These are phyloP conservation scores for Aspergillus sp. DNA, from an alignment of 2,329 filamentous ascomycete genomes.

Conservation along the genomic window DNA sequence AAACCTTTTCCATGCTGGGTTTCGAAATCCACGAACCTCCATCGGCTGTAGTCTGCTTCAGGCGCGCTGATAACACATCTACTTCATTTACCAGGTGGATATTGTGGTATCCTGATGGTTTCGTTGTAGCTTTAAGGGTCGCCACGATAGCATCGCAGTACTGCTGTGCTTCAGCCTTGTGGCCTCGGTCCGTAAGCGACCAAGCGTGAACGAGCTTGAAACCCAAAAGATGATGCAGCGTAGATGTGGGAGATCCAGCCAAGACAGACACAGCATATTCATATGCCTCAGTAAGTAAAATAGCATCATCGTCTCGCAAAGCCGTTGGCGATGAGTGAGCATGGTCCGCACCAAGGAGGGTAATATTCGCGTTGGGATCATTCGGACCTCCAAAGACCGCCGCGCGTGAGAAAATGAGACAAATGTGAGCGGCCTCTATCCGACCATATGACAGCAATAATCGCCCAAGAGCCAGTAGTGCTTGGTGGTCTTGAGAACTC, in stretches of 20 bases:
- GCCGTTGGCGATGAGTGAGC: conserved; percentile 68
- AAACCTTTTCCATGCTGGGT: conserved; percentile 93
- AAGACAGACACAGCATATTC: conserved; percentile 82
- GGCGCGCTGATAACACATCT: conserved; percentile 77
- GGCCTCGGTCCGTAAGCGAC: conserved; percentile 78
- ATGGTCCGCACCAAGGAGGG: conserved; percentile 84
- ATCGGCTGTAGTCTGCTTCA: conserved; percentile 84
- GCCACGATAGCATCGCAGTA: conserved; percentile 85
- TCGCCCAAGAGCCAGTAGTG: conserved; percentile 75
- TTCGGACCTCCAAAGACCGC: conserved; percentile 79
- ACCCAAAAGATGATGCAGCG: conserved; percentile 77
- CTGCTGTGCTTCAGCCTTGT: conserved; percentile 76
- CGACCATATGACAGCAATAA: conserved; percentile 83
- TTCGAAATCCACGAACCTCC: conserved; percentile 87
- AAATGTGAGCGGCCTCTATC: conserved; percentile 88
- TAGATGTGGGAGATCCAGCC: conserved; percentile 54
- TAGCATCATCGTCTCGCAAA: conserved; percentile 75
- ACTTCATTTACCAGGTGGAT: conserved; percentile 69
- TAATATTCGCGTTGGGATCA: conserved; percentile 74
- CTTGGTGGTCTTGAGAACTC: conserved; percentile 73
- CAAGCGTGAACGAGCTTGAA: conserved; percentile 92
- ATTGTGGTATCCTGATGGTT: conserved; percentile 84
- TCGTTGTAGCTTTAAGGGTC: conserved; percentile 76
- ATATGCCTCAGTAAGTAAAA: conserved; percentile 94
- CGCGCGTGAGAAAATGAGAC: conserved; percentile 80